Base-by-base conservation (phyloP, 2,329 filamentous ascomycete species). In the Endocalyx cinctus region DNA sequence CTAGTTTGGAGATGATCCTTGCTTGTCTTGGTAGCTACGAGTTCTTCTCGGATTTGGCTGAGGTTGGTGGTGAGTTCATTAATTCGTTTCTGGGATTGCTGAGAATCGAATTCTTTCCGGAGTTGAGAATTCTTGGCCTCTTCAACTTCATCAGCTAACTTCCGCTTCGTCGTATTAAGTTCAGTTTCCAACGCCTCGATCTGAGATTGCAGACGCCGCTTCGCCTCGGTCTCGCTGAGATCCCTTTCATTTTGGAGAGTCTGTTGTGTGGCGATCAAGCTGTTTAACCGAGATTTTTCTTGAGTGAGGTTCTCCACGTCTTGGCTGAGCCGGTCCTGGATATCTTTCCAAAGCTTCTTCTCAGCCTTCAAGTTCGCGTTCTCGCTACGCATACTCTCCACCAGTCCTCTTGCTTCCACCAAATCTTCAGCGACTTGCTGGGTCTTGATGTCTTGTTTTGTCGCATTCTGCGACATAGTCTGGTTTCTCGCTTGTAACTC, bases 401-500 rank as follows among this genome's bases (percentile, higher is more conserved):
- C 70, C 33, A 90, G 65, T 19, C 84, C 84, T 55, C 82, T 84
- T 5, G 84, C 81, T 57, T 96, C 92, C 8, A 97, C 80, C 5
- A 97, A 73, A 48, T 98, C 90, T 59, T 97, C 90, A 0, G 87
- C 88, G 17, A 90, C 84, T 60, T 96, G 88, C 51, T 96, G 88
- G 3, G 85, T 92, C 27, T 81, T 82, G 28, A 95, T 72, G 49
- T 98, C 94, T 54, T 95, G 87, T 59, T 87, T 92, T 5, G 87
- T 88, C 6, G 88, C 82, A 33, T 80, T 82, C 54, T 97, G 88
- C 1, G 87, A 84, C 19, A 94, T 64, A 12, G 71, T 64, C 45
- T 88, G 79, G 37, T 77, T 84, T 26, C 90, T 79, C 63, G 88
- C 92, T 56, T 94, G 87, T 10, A 98, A 66, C 52, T 95, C 87